Evolutionary conservation across 768 basidiomycete species (phyloP), one percentile per base, ranked within the genome.

Genomic region (Pulveroboletus frians): DNA sequence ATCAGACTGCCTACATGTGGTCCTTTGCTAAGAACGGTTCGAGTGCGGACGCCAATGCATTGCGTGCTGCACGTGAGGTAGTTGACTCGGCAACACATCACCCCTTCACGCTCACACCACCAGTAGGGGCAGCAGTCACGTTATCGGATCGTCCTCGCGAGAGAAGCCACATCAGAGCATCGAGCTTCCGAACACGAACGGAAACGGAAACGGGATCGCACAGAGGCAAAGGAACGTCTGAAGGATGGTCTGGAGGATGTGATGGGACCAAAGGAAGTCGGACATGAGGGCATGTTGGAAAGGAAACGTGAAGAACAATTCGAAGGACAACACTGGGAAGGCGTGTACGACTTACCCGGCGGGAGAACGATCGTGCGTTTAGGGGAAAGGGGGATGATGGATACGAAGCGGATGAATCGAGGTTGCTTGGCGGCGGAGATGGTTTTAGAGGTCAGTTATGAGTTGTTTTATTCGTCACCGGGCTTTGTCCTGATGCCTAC

Each of bases 1-100:
- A 78, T 38, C 83, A 87, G 49, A 93, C 92, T 6, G 81, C 77
- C 0, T 92, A 91, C 69, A 92, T 88, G 70, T 94, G 92, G 92
- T 80, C 81, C 0, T 93, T 94, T 61, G 83, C 85, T 3, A 77
- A 81, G 17, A 87, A 88, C 49, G 61, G 71, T 9, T 79, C 78
- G 17, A 72, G 73, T n/a, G 76, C 73, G 0, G 86, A 91, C 31
- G 67, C 65, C 11, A 76, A 76, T 1, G 79, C 82, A 0, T 64
- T 90, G n/a, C 76, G 74, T 13, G 69, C 72, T 15, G 78, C 79
- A 2, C 79, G 84, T 21, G 77, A 77, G 47, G 76, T 80, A 46
- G 83, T 92, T 4, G 71, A 66, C 39, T 70, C 66, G 2, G 71
- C 73, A 1, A 80, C 76, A 2, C 68, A 76, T 51, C 65, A n/a